Percentiles rank a stretch among this genome's conserved stretches.
phyloP scores from a whole-genome alignment of 176 grass and related monocot species.

The Pharus latifolius region DNA sequence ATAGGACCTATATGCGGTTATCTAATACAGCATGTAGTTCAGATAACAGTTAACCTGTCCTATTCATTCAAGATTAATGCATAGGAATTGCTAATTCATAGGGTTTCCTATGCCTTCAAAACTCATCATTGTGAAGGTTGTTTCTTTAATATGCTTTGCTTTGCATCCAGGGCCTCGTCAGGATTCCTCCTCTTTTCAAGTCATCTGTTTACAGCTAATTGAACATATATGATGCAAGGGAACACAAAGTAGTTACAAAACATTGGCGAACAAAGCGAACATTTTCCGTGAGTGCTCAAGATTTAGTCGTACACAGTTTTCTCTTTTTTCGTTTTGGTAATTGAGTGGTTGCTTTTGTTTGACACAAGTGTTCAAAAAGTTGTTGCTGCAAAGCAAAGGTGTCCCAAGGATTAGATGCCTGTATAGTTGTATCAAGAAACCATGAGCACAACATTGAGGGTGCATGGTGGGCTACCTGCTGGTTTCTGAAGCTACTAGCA shows the following conservation, averaged over 20 bases:
- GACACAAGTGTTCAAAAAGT: not conserved
- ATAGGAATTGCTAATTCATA: not conserved
- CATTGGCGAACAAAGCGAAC: not conserved
- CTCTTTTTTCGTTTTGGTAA: no score
- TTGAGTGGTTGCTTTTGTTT: not conserved
- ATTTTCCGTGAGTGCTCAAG: not conserved
- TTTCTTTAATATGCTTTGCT: not conserved
- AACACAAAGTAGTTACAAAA: not conserved
- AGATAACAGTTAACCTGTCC: constrained; percentile 7
- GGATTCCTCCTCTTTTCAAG: not conserved
- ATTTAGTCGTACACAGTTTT: not conserved
- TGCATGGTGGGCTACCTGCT: no score
- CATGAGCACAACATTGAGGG: no score
- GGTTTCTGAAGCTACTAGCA: no score
- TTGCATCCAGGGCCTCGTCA: not conserved
- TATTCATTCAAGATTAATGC: not conserved
- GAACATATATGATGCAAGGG: not conserved
- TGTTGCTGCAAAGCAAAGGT: not conserved
- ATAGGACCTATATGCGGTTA: not conserved
- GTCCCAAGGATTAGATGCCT: not conserved
- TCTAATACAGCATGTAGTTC: not conserved
- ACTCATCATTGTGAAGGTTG: not conserved
- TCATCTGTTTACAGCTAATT: not conserved
- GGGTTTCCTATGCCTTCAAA: not conserved
- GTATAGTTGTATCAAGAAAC: not conserved